Conservation (phyloP, 208 protist species). For the Acanthamoeba sp. region DNA sequence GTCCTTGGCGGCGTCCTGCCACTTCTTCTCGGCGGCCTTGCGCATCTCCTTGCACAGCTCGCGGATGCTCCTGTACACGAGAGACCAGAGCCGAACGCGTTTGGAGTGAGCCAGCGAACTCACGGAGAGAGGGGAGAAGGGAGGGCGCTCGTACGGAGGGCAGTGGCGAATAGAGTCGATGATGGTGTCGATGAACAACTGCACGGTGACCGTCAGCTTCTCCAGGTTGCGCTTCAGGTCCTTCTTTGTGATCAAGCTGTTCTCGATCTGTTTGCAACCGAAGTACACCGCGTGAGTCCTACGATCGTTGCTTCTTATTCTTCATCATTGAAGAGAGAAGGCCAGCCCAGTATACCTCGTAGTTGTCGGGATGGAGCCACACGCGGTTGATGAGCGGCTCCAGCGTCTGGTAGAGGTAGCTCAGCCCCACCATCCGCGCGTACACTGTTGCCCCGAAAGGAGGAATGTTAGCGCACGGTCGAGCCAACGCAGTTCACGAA, state of each 20-base stretch:
- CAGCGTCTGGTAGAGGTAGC: conserved; percentile 53
- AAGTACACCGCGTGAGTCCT: too few species aligned
- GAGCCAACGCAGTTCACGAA: too few species aligned
- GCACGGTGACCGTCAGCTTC: conserved; percentile 49
- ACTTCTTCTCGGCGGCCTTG: conserved; percentile 57
- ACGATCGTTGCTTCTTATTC: too few species aligned
- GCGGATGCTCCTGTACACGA: conserved; percentile 30
- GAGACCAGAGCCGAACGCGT: not conserved
- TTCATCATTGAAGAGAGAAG: too few species aligned
- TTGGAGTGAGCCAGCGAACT: too few species aligned
- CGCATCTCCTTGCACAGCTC: conserved; percentile 46
- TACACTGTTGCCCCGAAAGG: too few species aligned
- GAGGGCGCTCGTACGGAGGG: not conserved
- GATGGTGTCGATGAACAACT: conserved; percentile 57
- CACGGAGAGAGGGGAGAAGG: not conserved
- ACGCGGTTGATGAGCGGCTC: conserved; percentile 50
- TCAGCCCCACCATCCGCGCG: conserved; percentile 36
- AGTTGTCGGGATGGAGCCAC: conserved; percentile 48
- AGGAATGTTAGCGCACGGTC: too few species aligned
- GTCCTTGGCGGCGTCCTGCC: not conserved
- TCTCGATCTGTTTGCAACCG: too few species aligned
- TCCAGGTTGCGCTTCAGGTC: conserved; percentile 40
- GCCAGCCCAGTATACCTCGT: too few species aligned
- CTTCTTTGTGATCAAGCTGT: conserved; percentile 58
- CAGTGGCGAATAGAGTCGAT: conserved; percentile 18